Evolutionary conservation across 2,329 filamentous ascomycete species (phyloP), one percentile per base, ranked within the genome.

Genomic region (Talaromyces sp.): DNA sequence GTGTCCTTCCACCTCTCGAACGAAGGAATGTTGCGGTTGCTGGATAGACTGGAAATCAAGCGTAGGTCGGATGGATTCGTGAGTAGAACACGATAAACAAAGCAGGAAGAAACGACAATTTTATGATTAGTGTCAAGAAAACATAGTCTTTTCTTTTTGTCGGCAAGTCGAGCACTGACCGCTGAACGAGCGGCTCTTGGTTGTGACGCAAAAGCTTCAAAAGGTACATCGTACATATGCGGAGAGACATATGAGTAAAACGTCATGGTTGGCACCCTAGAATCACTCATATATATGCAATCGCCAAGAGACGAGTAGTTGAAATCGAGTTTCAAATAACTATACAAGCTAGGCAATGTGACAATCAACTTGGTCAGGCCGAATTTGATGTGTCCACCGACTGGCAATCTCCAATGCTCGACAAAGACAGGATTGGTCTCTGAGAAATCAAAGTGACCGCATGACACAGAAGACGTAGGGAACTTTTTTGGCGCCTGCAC

Each of bases 361-460:
- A 84, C 63, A 29, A 79, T 74, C 55, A 86, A 65, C 2, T 66
- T 66, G 6, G 72, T 69, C 58, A 75, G 78, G 11, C 75, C 73
- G 64, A 85, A 84, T 58, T 75, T 77, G 41, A 70, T 59, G 13
- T 60, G 64, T 41, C 68, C 69, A 38, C 27, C 35, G n/a, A 35
- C 38, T 11, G 35, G 27, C 38, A 64, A 58, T 46, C 59, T 66
- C 52, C 64, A 64, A 17, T 78, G 65, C 3, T 78, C 69, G 31
- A 58, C 17, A 61, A 82, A 86, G 0, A 71, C 70, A 7, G 85
- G 70, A 2, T 50, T 21, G 5, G 65, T 63, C 0, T 69, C 58
- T 1, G 67, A 56, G 56, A 81, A 84, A 8, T 77, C 68, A 63
- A 81, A 81, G 51, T 81, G 77, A 1, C 84, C 84, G 58, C 81